These are phyloP conservation scores for Fraxinus quadrangulata DNA, from an alignment of 257 asterid species.

Conservation along the genomic window DNA sequence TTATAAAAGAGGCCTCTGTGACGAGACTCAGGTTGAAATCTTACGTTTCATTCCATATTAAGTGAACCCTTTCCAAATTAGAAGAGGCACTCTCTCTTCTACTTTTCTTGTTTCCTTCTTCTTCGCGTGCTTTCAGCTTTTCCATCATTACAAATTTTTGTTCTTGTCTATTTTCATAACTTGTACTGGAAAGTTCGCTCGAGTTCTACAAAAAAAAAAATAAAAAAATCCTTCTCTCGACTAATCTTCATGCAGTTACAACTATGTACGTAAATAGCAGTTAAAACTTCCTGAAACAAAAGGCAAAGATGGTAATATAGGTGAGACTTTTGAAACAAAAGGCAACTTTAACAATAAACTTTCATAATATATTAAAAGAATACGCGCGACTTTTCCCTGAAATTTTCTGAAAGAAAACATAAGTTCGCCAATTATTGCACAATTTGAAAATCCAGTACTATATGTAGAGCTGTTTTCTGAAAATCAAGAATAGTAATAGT, in stretches of 20 bases:
- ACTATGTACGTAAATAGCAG: no score
- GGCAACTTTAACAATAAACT: neutral
- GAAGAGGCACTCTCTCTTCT: neutral
- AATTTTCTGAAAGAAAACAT: neutral
- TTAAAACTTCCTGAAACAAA: no score
- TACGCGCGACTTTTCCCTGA: neutral
- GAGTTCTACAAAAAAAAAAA: neutral
- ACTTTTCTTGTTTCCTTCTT: neutral
- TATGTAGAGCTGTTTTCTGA: neutral
- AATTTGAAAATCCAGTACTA: neutral
- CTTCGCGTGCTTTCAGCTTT: neutral
- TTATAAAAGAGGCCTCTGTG: neutral
- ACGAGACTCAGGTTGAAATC: no score
- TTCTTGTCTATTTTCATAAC: neutral
- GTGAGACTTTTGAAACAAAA: neutral
- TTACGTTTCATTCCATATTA: neutral
- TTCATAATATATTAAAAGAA: neutral
- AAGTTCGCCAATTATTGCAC: neutral
- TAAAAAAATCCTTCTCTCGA: neutral
- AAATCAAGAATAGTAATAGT: neutral
- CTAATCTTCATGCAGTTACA: neutral
- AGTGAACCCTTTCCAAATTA: neutral
- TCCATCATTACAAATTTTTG: neutral
- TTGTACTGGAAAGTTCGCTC: neutral
- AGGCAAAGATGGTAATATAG: neutral